Base-by-base conservation (phyloP, 306 rosid genomes). In the Trifolium repens region DNA sequence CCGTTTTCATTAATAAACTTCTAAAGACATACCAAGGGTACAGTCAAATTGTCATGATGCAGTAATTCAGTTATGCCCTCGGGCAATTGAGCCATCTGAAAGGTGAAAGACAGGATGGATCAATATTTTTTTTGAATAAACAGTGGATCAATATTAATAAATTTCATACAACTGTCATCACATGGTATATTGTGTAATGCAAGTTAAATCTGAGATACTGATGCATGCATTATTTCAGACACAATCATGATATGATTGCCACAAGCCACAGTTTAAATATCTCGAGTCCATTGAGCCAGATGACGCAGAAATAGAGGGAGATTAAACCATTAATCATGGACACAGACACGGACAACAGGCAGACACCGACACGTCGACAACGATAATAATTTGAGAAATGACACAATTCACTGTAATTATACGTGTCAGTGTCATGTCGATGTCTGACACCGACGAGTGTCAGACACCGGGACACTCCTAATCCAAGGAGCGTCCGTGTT, bases 1-100 rank as follows among this genome's bases (percentile, higher is more conserved):
- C 35, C 71, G 52, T 43, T 71, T 61, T 61, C 27, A 5, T n/a
- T 55, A 54, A 52, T 2, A 75, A 77, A 61, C 55, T 81, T 84
- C 61, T 55, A 63, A 77, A 66, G 64, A 83, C 96, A 61, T 86
- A 90, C 98, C 96, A 94, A 81, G 11, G 97, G 98, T 78, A 90
- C 90, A 8, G 81, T 68, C 88, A 91, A 80, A 52, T 79, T 83
- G 78, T 83, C 96, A 43, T 94, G 98, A 81, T 91, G 98, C 88
- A 92, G 85, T 63, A 91, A 75, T 79, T 94, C 96, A 15, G 98
- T 94, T 72, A 94, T 91, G 79, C 97, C 97, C 87, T 94, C 97
- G 0, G 98, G 98, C 84, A 94, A 75, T 62, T 85, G 97, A 78
- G 96, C 98, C 98, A 94, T 91, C 96, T 91, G 92, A 85, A 81